A percentile compares a stretch with the other conserved stretches of the same genome.
These are phyloP conservation scores for Euclidium syriacum DNA, from an alignment of 345 rosid species.

Conservation along the genomic window DNA sequence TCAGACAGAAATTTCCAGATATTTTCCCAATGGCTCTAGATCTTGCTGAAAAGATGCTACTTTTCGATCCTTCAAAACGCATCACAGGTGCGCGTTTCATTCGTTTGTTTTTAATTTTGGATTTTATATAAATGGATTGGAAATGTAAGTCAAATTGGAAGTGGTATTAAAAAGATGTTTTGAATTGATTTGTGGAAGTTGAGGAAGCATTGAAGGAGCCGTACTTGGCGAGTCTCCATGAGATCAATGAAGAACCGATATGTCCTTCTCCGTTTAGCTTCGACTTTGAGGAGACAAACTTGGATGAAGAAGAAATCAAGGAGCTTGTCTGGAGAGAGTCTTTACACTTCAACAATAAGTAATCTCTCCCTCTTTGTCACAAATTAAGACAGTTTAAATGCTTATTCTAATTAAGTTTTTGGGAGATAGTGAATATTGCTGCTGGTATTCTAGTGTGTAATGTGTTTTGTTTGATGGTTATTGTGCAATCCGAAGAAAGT, in stretches of 20 bases:
- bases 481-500: background rate
- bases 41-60: conserved; percentile 82
- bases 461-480: background rate
- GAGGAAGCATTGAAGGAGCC: conserved; percentile 83
- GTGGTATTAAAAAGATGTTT: background rate
- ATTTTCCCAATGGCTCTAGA: conserved; percentile 64
- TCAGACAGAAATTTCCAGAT: conserved; percentile 55
- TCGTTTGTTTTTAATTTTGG: background rate
- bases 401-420: background rate
- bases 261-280: conserved; percentile 62
- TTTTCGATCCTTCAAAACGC: conserved; percentile 80
- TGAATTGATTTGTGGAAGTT: conserved; percentile 29
- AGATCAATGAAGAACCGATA: conserved; percentile 85
- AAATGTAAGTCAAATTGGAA: background rate
- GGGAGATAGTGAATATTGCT: background rate
- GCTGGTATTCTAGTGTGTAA: background rate
- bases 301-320: conserved; percentile 75
- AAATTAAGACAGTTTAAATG: background rate
- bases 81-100: conserved; percentile 67
- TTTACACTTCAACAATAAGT: conserved; percentile 45
- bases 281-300: conserved; percentile 61
- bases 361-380: conserved; percentile 3
- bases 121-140: background rate
- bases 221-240: conserved; percentile 74
- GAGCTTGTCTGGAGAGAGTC: conserved; percentile 76